These are phyloP conservation scores for Exophiala aquamarina DNA, from an alignment of 2,329 filamentous ascomycete genomes.

Conservation along the genomic window DNA sequence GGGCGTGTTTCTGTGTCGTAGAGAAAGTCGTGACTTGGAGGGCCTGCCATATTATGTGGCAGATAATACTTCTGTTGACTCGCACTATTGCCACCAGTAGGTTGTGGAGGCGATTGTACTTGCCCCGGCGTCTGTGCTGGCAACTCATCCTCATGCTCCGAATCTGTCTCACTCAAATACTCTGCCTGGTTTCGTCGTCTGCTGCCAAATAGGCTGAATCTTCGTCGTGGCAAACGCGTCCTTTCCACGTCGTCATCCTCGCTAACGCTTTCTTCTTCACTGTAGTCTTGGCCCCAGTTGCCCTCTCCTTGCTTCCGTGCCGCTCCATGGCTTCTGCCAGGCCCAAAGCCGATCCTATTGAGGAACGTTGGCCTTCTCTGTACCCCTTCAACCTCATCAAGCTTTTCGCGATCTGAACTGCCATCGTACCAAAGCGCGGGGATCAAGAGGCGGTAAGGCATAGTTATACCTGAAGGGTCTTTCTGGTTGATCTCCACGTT, in stretches of 20 bases:
- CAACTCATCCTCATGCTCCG: slow-evolving; percentile 9
- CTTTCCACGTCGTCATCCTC: slow-evolving; percentile 16
- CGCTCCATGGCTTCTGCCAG: slow-evolving; percentile 19
- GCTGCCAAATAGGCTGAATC: slow-evolving; percentile 27
- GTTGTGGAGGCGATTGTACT: slow-evolving; percentile 1
- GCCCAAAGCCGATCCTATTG: slow-evolving; percentile 24
- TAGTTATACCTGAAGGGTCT: slow-evolving; percentile 84
- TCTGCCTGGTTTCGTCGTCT: slow-evolving; percentile 20
- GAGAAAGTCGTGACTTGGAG: slow-evolving; percentile 21
- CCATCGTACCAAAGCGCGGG: slow-evolving; percentile 66
- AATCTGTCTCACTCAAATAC: slow-evolving; percentile 17
- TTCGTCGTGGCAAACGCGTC: slow-evolving; percentile 15
- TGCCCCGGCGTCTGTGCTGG: neutral
- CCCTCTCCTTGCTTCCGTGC: slow-evolving; percentile 26
- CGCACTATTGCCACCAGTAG: neutral
- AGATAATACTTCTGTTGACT: slow-evolving; percentile 6
- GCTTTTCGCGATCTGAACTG: slow-evolving; percentile 29
- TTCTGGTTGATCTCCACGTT: slow-evolving; percentile 85
- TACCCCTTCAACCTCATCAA: slow-evolving; percentile 16
- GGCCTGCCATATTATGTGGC: slow-evolving; percentile 13
- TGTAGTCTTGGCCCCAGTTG: slow-evolving; percentile 30
- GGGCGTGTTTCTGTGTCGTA: slow-evolving; percentile 20
- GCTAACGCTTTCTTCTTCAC: slow-evolving; percentile 27
- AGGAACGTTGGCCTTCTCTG: slow-evolving; percentile 24
- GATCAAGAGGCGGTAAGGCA: slow-evolving; percentile 81